Percentiles rank a stretch among this genome's conserved stretches.
Evolutionary conservation across 2,329 filamentous ascomycete genomes (phyloP).

Genomic region (Amphichorda felina): DNA sequence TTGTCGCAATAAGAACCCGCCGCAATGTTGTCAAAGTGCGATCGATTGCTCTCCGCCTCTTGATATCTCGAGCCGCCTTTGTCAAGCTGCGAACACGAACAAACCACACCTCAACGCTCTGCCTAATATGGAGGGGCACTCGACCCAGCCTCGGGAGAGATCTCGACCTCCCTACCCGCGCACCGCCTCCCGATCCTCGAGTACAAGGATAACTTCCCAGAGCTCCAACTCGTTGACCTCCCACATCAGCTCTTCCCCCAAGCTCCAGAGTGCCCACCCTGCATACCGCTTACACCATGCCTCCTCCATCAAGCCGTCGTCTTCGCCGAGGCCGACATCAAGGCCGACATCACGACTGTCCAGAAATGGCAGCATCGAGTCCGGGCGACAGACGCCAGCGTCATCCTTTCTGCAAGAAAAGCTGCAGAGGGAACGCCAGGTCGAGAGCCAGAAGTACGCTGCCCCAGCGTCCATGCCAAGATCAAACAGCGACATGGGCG

Average conservation of each 20-base stretch:
- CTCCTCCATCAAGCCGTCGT: conserved; percentile 19
- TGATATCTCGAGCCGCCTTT: background rate
- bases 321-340: conserved; percentile 23
- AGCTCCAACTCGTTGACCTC: conserved; percentile 29
- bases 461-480: conserved; percentile 13
- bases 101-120: background rate
- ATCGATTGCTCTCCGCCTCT: background rate
- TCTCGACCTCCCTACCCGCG: conserved; percentile 23
- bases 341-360: conserved; percentile 28
- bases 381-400: conserved; percentile 23
- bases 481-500: conserved; percentile 22
- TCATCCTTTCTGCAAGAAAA: conserved; percentile 44
- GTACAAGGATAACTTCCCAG: conserved; percentile 25
- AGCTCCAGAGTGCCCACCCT: conserved; percentile 19
- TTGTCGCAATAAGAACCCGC: no score
- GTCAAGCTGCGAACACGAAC: background rate
- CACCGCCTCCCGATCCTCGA: conserved; percentile 33
- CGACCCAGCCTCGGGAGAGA: conserved; percentile 11
- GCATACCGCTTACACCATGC: conserved; percentile 27
- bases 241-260: conserved; percentile 22
- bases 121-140: conserved; percentile 16
- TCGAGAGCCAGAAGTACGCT: conserved; percentile 32
- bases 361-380: conserved; percentile 28
- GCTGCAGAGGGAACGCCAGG: conserved; percentile 36
- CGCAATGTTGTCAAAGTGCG: background rate